Evolutionary conservation across 139 green algal genomes (phyloP).

Genomic region (Chlorokybus atmophyticus): DNA sequence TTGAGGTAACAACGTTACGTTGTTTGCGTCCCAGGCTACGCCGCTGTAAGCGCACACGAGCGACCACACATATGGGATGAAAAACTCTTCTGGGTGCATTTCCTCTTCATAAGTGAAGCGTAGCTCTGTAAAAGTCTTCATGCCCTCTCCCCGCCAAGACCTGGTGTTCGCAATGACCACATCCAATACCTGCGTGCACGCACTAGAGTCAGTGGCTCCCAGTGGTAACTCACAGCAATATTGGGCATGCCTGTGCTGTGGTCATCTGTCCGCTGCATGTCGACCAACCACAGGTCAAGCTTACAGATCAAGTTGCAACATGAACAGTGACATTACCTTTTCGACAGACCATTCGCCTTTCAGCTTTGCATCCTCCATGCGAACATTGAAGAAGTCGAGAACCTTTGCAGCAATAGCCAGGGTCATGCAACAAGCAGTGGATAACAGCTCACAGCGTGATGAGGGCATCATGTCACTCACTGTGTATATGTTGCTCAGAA

Average conservation of each 20-base stretch:
- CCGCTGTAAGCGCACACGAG: slow-evolving; percentile 21
- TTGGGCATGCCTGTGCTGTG: too few relatives aligned
- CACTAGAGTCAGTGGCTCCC: too few relatives aligned
- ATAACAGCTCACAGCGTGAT: neutral
- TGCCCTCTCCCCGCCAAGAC: slow-evolving; percentile 25
- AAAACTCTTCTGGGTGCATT: slow-evolving; percentile 50
- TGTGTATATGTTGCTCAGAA: slow-evolving; percentile 52
- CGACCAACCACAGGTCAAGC: too few relatives aligned
- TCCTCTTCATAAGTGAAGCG: slow-evolving; percentile 59
- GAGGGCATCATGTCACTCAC: slow-evolving; percentile 6
- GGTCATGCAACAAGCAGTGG: neutral
- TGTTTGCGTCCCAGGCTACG: slow-evolving; percentile 8
- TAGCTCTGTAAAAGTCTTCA: slow-evolving; percentile 36
- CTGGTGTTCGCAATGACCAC: slow-evolving; percentile 25
- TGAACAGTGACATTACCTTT: too few relatives aligned
- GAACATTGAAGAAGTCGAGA: slow-evolving; percentile 29
- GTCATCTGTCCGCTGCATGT: too few relatives aligned
- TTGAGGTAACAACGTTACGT: slow-evolving; percentile 5
- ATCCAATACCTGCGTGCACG: too few relatives aligned
- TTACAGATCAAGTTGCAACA: too few relatives aligned
- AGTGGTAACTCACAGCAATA: too few relatives aligned
- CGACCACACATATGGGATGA: slow-evolving; percentile 55
- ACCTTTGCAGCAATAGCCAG: slow-evolving; percentile 8
- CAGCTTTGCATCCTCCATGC: slow-evolving; percentile 19
- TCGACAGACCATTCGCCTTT: slow-evolving; percentile 25